Percentiles rank a stretch among this genome's conserved stretches.
These are phyloP conservation scores for Citeromyces hawaiiensis DNA, from an alignment of 1,139 yeast genomes.

Conservation along the genomic window DNA sequence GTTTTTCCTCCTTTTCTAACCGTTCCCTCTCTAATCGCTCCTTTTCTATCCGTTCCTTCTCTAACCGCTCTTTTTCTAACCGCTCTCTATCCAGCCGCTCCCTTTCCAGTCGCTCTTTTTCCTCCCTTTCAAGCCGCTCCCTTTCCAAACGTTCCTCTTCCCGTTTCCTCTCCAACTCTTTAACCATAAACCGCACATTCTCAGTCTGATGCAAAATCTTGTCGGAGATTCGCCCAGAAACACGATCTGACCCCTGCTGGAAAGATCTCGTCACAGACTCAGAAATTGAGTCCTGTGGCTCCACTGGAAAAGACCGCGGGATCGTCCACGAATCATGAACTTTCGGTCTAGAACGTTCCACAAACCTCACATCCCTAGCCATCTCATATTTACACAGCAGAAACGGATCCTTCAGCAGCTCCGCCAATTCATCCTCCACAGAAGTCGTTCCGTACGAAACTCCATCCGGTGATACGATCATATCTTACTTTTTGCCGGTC, in stretches of 20 bases:
- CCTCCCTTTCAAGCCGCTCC: constrained; percentile 9
- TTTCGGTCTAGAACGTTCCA: not conserved
- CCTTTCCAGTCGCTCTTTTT: too few relatives aligned
- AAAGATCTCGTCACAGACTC: not conserved
- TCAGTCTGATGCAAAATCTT: constrained; percentile 9
- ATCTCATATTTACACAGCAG: constrained; percentile 11
- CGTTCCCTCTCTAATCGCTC: constrained; percentile 3
- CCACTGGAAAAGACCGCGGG: not conserved
- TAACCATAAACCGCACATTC: constrained; percentile 7
- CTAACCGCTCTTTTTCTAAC: too few relatives aligned
- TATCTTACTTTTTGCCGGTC: not conserved
- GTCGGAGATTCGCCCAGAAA: constrained; percentile 5
- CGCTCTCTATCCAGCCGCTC: too few relatives aligned
- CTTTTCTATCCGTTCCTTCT: constrained; percentile 5
- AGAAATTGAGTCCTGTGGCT: not conserved
- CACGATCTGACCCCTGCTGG: not conserved
- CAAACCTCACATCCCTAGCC: constrained; percentile 1
- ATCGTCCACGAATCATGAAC: not conserved
- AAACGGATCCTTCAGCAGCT: constrained; percentile 10
- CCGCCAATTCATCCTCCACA: constrained; percentile 6
- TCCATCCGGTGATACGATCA: constrained; percentile 1
- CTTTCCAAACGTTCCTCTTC: constrained; percentile 5
- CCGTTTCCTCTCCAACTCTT: constrained; percentile 8
- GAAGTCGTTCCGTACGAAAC: constrained; percentile 1
- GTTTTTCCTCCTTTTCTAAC: constrained; percentile 11